Base-by-base conservation (phyloP, 1,284 basidiomycete species). In the Irpex sp. region DNA sequence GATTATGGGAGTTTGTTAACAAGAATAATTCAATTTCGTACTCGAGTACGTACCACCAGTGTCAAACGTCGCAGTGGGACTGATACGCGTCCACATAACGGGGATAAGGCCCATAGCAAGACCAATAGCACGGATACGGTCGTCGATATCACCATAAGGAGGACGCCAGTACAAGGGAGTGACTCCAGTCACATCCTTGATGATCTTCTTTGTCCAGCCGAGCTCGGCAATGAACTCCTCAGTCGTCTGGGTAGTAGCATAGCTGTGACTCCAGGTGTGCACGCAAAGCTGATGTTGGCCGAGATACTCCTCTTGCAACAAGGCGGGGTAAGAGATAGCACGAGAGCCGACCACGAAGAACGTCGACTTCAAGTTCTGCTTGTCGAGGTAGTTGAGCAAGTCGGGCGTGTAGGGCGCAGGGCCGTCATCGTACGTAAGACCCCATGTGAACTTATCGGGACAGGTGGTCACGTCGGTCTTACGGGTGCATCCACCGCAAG, bases 271-370 rank as follows among this genome's bases (percentile, higher is more conserved):
- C 86, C 87, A 88, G 1, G 87, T 88, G 72, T 88, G 86, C 16
- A 85, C 84, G 3, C 79, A 82, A 66, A 89, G 81, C 67, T 91
- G 88, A 69, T 92, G 88, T 18, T 85, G 80, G 57, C 73, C 70
- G 78, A 91, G 82, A 76, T 91, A 91, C 75, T 93, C 85, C 47
- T 81, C 74, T 70, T 90, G 91, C 21, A 88, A 74, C 71, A 83
- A 81, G 59, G 81, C 76, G 0, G 86, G 86, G 67, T 81, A 77
- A 6, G 82, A 83, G 63, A 88, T 78, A 63, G 78, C 84, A 63
- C 93, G 86, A 42, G 91, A 94, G 56, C 93, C 93, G 61, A 95
- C 90, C 62, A 88, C 82, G 74, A 94, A 96, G 80, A 95, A 93
- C 4, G 93, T 95, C 2, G 92, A 84, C 70, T 87, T 89, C 70